Evolutionary conservation across 768 basidiomycete species (phyloP), one percentile per base, ranked within the genome.

Genomic region (Melanogaster broomeanus): DNA sequence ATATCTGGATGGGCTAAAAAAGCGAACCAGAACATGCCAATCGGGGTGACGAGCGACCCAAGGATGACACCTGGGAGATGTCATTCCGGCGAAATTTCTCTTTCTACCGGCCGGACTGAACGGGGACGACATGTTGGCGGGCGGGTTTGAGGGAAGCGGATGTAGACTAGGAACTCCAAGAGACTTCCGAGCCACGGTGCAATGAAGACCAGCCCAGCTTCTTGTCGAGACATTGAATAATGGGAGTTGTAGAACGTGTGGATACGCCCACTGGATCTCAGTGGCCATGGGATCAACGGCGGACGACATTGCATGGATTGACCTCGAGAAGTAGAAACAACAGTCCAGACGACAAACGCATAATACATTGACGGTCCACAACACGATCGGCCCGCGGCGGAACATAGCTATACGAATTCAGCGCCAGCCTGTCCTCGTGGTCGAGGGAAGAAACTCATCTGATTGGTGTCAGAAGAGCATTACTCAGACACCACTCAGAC

Each of bases 251-350:
- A 64, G n/a, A 22, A 60, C 55, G 18, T 56, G 60, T 2, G 63
- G 62, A 33, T 62, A 62, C 27, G 59, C 62, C 59, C 64, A 31
- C 60, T 15, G 25, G 10, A 0, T 10, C 19, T 43, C 13, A 37
- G 46, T n/a, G n/a, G n/a, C n/a, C n/a, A n/a, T 37, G 24, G 3
- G 15, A 33, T 22, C 30, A 44, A 28, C 25, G 25, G 16, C 19
- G n/a, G 12, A 44, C 27, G 21, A 15, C 12, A 6, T n/a, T 22
- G 2, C 6, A 35, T 6, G 16, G 37, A 30, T 13, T 34, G 10
- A 61, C 65, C 56, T 66, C 65, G 7, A 66, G 65, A 43, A 66
- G 65, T 7, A 66, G 52, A 27, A 66, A 66, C 28, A 66, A 55
- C 19, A 66, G 62, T 2, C 65, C 65, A 39, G 55, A 62, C n/a